Base-by-base conservation (phyloP, 2,329 filamentous ascomycete genomes). In the Didymella lethalis region DNA sequence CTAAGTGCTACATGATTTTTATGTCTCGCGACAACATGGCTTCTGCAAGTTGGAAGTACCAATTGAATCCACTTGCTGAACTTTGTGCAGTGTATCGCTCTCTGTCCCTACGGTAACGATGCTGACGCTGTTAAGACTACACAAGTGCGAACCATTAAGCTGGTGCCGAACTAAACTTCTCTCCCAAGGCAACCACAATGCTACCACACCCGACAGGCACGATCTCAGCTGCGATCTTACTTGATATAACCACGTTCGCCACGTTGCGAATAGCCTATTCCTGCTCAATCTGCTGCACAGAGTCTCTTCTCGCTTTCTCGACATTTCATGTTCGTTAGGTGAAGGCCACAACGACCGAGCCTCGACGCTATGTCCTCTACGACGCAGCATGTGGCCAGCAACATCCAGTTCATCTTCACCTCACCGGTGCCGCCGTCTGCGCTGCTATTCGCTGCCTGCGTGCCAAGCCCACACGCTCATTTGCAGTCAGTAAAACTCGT, bases 231-330 rank as follows among this genome's bases (percentile, higher is more conserved):
- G 11, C 34, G 54, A 47, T 14, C 43, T 38, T 48, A 14, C 54
- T 48, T 29, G 8, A 26, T 2, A 10, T 18, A 8, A 26, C 32
- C 47, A 57, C 45, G 45, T 40, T 7, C 23, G 16, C 43, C 51
- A 58, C 48, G 43, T 29, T 47, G 7, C 25, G 12, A 28, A 49
- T 34, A 11, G 26, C 34, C 10, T 34, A 47, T 31, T 53, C 51
- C 50, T 52, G 44, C 44, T 38, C 20, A 46, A 44, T 54, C 46
- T 63, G 48, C 60, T 63, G 26, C n/a, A 46, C 34, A 18, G 26
- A 44, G 48, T 32, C 20, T 55, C 46, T 29, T 45, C 51, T 51
- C 54, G 41, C 59, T 58, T 62, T 50, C 59, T 64, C 29, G 26
- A 23, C n/a, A 12, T 25, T 25, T 36, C 29, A n/a, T n/a, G 6